Percentiles rank a stretch among this genome's conserved stretches.
These are phyloP conservation scores for Debaryomycetaceae sp. DNA, from an alignment of 1,139 yeast species.

Conservation along the genomic window DNA sequence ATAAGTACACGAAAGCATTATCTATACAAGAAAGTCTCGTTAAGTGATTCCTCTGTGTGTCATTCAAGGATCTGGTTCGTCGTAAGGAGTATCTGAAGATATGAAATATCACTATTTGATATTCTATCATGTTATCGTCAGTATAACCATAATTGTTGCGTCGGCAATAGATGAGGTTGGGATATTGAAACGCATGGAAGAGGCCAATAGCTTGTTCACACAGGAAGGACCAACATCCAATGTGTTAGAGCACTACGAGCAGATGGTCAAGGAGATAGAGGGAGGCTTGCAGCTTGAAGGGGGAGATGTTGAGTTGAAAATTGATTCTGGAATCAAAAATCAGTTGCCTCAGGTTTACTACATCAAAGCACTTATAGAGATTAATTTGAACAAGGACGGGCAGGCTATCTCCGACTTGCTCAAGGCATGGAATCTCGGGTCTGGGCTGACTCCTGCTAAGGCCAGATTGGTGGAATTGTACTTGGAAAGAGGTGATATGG, in stretches of 20 bases:
- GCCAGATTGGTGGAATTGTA: slow-evolving; percentile 41
- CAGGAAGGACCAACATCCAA: slow-evolving; percentile 25
- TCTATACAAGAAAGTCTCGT: neutral
- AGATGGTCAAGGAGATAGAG: slow-evolving; percentile 14
- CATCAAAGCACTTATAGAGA: slow-evolving; percentile 53
- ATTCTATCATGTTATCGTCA: slow-evolving; percentile 3
- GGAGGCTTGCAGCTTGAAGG: slow-evolving; percentile 2
- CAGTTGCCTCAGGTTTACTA: slow-evolving; percentile 40
- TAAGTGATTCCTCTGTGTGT: no score
- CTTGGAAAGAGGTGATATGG: slow-evolving; percentile 44
- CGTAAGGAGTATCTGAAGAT: neutral
- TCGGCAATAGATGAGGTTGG: neutral
- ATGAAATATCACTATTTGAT: slow-evolving; percentile 3
- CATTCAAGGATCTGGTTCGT: neutral
- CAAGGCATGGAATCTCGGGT: slow-evolving; percentile 37
- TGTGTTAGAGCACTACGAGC: slow-evolving; percentile 23
- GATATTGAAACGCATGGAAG: slow-evolving; percentile 1
- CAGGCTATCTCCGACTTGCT: slow-evolving; percentile 48
- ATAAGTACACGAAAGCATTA: slow-evolving; percentile 7
- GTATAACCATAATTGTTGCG: slow-evolving; percentile 2
- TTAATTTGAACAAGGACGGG: slow-evolving; percentile 44
- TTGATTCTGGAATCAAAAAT: slow-evolving; percentile 2
- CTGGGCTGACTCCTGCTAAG: slow-evolving; percentile 41
- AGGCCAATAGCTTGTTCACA: slow-evolving; percentile 12
- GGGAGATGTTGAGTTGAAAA: neutral